Percentiles rank a stretch among this genome's conserved stretches.
Evolutionary conservation across 345 rosid genomes (phyloP).

Genomic region (Durio zibethinus): DNA sequence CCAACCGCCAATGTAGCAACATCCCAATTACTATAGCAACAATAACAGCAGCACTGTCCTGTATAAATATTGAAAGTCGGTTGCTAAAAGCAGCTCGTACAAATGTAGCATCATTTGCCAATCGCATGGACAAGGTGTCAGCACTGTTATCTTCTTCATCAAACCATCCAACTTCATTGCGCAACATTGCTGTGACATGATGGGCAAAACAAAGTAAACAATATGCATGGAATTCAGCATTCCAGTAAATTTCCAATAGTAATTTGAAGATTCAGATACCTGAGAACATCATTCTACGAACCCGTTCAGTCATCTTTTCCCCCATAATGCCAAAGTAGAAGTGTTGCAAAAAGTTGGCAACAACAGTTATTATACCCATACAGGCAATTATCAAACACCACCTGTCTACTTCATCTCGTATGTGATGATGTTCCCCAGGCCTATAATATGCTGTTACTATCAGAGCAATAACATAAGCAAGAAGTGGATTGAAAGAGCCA

Average conservation of each 20-base stretch:
- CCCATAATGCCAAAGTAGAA: constrained; percentile 99
- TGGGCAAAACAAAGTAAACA: constrained; percentile 19
- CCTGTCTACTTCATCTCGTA: constrained; percentile 73
- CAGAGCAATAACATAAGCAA: constrained; percentile 88
- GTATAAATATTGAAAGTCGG: constrained; percentile 95
- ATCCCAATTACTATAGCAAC: constrained; percentile 89
- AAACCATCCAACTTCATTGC: constrained; percentile 99
- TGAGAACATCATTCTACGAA: constrained; percentile 99
- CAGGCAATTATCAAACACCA: constrained; percentile 98
- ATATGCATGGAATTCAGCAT: constrained; percentile 5
- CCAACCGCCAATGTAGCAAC: constrained; percentile 89
- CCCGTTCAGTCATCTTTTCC: constrained; percentile 98
- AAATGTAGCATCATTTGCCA: constrained; percentile 99
- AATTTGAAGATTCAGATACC: constrained; percentile 38
- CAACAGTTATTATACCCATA: constrained; percentile 97
- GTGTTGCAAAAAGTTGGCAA: constrained; percentile 96
- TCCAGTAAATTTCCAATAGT: not conserved
- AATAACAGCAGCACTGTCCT: constrained; percentile 87
- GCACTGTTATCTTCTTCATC: constrained; percentile 97
- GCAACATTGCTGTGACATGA: constrained; percentile 83
- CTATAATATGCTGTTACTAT: constrained; percentile 77
- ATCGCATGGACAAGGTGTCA: constrained; percentile 93
- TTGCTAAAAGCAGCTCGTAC: constrained; percentile 99
- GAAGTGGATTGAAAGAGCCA: constrained; percentile 97
- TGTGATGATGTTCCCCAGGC: constrained; percentile 34